Base-by-base conservation (phyloP, 192 early-diverging fungal species). In the Coemansia sp. region DNA sequence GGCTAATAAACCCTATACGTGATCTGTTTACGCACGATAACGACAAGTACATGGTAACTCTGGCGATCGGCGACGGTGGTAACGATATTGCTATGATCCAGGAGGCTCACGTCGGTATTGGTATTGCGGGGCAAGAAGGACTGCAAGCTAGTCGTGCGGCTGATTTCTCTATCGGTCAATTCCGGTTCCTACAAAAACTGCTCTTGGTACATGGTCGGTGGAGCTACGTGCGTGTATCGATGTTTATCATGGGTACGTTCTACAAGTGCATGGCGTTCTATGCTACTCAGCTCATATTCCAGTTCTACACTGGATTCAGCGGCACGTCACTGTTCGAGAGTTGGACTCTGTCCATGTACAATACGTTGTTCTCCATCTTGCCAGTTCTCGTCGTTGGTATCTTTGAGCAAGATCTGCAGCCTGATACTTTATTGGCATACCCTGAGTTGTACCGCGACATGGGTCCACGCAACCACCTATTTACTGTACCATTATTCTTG, bases 81-180 rank as follows among this genome's bases (percentile, higher is more conserved):
- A 97, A 97, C 69, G 95, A 97, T 62, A 92, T 96, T 85, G 90
- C 92, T 20, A 97, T 97, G 95, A 94, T 97, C 65, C 91, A 96
- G 67, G 92, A 92, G 67, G 93, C 95, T 11, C 88, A 97, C 60
- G 90, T 96, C 29, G 95, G 95, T 12, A 89, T 97, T 38, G 95
- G 95, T 13, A 96, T 97, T 41, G 87, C 93, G 0, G 95, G 95
- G 2, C 84, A 85, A 49, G 95, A 97, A 73, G 94, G 94, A 6
- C 69, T 93, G 65, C 92, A 93, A 64, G 95, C 95, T 2, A 94
- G 91, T 37, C 81, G 91, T 9, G 85, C 95, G 6, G 86, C 89
- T 22, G 95, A 97, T 81, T 97, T 93, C 74, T 90, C 90, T n/a
- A 91, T 97, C 71, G 92, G 85, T 7, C 94, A 95, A 78, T 97